Base-by-base conservation (phyloP, 108 stramenopile genomes). In the Thalassiosira profunda region DNA sequence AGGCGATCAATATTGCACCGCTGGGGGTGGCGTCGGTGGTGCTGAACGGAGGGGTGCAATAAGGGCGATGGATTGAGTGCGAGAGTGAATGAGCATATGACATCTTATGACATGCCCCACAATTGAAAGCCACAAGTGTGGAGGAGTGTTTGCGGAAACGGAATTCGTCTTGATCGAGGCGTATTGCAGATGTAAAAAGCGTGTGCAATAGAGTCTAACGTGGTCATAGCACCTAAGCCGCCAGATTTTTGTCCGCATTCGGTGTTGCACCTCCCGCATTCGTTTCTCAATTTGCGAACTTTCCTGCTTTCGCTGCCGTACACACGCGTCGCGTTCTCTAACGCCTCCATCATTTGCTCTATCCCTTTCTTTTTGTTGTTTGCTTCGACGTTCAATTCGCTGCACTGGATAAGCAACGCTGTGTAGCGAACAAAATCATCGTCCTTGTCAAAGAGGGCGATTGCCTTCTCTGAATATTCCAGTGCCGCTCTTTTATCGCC, bases 1-100 rank as follows among this genome's bases (percentile, higher is more conserved):
- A 45, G 43, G 60, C 60, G 60, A 25, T 61, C 29, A 61, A 61
- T 44, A 61, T 61, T 29, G n/a, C 26, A 9, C 60, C 60, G 12
- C 18, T 61, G 41, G 60, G 60, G 0, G 25, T 61, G 15, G 41
- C 43, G 23, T 61, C 60, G 26, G 14, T 61, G 11, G 43, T 14
- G 21, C 28, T 61, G 60, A 61, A 61, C 45, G 21, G 10, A 3
- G 60, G 60, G 14, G 43, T 61, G n/a, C n/a, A n/a, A n/a, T n/a
- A n/a, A n/a, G n/a, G n/a, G n/a, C n/a, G n/a, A n/a, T n/a, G n/a
- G n/a, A n/a, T n/a, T n/a, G n/a, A n/a, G n/a, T n/a, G n/a, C n/a
- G n/a, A n/a, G n/a, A n/a, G n/a, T n/a, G n/a, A n/a, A n/a, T n/a
- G n/a, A n/a, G n/a, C n/a, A n/a, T n/a, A n/a, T n/a, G n/a, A n/a